These are phyloP conservation scores for Bonia amplexicaulis DNA, from an alignment of 176 grass and related monocot genomes.

Conservation along the genomic window DNA sequence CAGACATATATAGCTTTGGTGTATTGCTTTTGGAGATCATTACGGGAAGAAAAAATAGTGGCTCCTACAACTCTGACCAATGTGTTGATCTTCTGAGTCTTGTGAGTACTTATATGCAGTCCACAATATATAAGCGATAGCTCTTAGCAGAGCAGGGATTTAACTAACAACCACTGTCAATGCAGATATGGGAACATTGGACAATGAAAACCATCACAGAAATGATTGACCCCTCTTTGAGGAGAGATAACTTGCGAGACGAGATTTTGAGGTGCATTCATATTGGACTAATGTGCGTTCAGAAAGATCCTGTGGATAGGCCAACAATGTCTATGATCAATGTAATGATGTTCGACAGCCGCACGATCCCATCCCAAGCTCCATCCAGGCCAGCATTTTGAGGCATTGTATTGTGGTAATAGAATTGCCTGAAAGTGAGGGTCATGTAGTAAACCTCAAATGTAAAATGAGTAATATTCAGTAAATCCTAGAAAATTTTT, in stretches of 20 bases:
- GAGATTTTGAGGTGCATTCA: conserved; percentile 8
- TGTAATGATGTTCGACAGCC: background rate
- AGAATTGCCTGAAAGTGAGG: too few relatives aligned
- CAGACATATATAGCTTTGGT: conserved; percentile 39
- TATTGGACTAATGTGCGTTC: conserved; percentile 6
- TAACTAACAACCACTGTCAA: background rate
- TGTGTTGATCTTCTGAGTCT: conserved; percentile 15
- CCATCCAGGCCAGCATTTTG: conserved; percentile 13
- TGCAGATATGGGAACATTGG: conserved; percentile 25
- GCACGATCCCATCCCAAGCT: background rate
- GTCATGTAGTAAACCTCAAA: too few relatives aligned
- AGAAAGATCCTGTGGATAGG: conserved; percentile 2
- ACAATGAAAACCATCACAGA: background rate
- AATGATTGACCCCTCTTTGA: background rate
- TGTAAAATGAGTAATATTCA: too few relatives aligned
- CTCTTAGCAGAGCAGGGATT: too few relatives aligned
- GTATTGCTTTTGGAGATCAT: conserved; percentile 36
- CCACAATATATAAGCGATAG: too few relatives aligned
- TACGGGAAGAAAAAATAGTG: conserved; percentile 20
- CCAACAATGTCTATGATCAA: background rate
- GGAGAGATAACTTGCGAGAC: background rate
- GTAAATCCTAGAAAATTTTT: too few relatives aligned
- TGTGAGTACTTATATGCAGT: conserved; percentile 8
- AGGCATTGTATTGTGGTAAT: too few relatives aligned
- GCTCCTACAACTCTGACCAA: background rate